These are phyloP conservation scores for Acer yangbiense DNA, from an alignment of 345 rosid species.

Conservation along the genomic window DNA sequence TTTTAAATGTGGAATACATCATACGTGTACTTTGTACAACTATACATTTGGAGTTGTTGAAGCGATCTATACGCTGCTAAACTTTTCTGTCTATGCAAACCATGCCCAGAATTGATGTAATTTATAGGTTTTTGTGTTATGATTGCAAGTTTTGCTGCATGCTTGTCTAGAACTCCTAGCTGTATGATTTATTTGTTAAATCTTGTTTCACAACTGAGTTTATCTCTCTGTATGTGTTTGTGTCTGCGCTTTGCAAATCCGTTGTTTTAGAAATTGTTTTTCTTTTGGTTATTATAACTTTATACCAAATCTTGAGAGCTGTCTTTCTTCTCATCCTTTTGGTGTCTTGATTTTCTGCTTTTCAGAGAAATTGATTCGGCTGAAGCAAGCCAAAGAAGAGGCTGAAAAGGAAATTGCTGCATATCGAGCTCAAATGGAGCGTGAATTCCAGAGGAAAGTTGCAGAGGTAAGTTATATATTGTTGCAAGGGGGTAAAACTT, in stretches of 20 bases:
- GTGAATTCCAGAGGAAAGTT: constrained; percentile 78
- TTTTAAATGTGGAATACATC: neutral
- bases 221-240: neutral
- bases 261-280: neutral
- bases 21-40: neutral
- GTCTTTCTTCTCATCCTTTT: neutral
- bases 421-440: constrained; percentile 74
- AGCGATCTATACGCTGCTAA: neutral
- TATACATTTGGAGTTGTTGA: neutral
- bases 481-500: neutral
- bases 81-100: neutral
- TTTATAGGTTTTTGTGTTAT: neutral
- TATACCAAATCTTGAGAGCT: neutral
- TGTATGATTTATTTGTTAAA: neutral
- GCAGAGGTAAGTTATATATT: constrained; percentile 59
- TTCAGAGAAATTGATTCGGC: constrained; percentile 73
- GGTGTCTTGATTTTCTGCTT: constrained; percentile 7
- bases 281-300: neutral
- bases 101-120: neutral
- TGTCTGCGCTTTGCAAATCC: neutral
- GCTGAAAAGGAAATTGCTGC: constrained; percentile 84
- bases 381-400: constrained; percentile 97
- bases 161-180: neutral
- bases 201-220: neutral
- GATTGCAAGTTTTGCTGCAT: neutral